Conservation (phyloP, 495 filamentous ascomycete species). For the Penicillium fimorum region DNA sequence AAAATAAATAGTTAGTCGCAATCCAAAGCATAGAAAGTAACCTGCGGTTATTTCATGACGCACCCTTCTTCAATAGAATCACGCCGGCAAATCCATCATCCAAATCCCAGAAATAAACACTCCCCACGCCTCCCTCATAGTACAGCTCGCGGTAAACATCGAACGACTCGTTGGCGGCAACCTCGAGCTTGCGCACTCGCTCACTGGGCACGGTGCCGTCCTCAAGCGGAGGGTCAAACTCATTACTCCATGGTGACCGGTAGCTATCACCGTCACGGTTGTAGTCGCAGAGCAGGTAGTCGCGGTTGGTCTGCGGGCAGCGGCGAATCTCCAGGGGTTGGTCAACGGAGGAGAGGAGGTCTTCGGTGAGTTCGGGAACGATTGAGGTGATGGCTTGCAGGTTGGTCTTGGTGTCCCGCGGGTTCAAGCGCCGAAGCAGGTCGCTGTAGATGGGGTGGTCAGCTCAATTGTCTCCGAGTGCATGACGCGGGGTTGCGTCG, state of each 20-base stretch:
- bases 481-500: slow-evolving; percentile 31
- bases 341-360: slow-evolving; percentile 95
- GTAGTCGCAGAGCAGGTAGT: slow-evolving; percentile 99
- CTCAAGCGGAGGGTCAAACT: slow-evolving; percentile 89
- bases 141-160: slow-evolving; percentile 97
- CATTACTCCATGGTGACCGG: slow-evolving; percentile 95
- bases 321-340: slow-evolving; percentile 85
- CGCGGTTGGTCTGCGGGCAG: slow-evolving; percentile 83
- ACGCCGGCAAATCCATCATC: slow-evolving; percentile 98
- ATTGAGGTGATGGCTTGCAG: slow-evolving; percentile 80
- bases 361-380: slow-evolving; percentile 89
- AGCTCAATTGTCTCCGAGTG: slow-evolving; percentile 23
- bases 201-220: slow-evolving; percentile 78
- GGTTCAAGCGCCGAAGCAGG: slow-evolving; percentile 96
- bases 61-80: slow-evolving; percentile 91
- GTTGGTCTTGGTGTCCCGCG: slow-evolving; percentile 82
- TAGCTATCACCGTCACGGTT: slow-evolving; percentile 98
- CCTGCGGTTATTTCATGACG: not conserved
- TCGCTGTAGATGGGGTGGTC: slow-evolving; percentile 59
- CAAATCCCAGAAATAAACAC: slow-evolving; percentile 97
- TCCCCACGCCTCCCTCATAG: slow-evolving; percentile 93
- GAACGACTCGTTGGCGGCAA: slow-evolving; percentile 91
- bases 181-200: slow-evolving; percentile 86
- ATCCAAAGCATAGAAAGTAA: not conserved
- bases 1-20: slow-evolving; percentile 8